phyloP scores from a whole-genome alignment of 305 asterid genomes.

The Solanum hybrid region DNA sequence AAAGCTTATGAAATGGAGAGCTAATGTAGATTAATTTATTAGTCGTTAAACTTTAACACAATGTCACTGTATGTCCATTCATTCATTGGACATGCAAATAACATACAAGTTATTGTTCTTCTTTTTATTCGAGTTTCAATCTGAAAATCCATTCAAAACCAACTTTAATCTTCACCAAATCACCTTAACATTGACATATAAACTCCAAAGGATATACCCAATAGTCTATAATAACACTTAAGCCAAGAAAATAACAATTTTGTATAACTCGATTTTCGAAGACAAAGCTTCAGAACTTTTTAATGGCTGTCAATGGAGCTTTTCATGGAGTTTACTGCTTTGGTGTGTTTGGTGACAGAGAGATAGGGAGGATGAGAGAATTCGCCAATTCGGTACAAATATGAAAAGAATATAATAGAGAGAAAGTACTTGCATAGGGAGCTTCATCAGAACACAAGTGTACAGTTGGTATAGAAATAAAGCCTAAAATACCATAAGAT shows the following conservation, averaged over 20 bases:
- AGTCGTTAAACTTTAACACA: background rate
- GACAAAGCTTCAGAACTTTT: background rate
- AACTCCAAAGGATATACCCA: background rate
- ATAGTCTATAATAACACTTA: background rate
- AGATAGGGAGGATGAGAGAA: background rate
- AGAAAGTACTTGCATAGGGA: background rate
- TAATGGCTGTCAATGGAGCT: background rate
- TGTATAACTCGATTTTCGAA: background rate
- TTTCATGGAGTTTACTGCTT: background rate
- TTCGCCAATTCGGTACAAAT: background rate
- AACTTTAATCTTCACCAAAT: background rate
- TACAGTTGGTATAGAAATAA: background rate
- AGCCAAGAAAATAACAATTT: background rate
- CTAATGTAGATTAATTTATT: background rate
- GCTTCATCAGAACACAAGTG: background rate
- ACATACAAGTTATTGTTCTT: background rate
- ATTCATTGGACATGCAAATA: background rate
- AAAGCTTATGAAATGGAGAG: background rate
- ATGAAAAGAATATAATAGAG: background rate
- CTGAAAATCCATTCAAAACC: background rate
- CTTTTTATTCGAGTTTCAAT: background rate
- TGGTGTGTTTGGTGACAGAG: background rate
- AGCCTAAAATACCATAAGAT: background rate
- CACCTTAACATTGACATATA: background rate
- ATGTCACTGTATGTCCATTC: background rate